Base-by-base conservation (phyloP, 768 basidiomycete species). In the Paxillus involutus region DNA sequence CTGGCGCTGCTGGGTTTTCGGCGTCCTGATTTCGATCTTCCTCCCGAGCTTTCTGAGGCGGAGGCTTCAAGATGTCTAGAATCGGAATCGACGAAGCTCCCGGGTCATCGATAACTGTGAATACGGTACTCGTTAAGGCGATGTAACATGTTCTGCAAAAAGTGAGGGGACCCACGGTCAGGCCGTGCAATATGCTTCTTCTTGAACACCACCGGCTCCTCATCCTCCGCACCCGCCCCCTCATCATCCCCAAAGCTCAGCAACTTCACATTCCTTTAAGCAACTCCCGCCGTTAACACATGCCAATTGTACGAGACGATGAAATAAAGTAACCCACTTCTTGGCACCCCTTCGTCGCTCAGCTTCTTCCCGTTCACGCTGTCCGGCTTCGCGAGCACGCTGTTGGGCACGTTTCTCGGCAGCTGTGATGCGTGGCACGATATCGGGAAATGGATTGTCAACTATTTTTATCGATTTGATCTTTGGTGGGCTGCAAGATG, bases 401-500 rank as follows among this genome's bases (percentile, higher is more conserved):
- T 87, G 87, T 67, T 99, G 97, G 0, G 78, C 86, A 39, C 86
- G 81, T 57, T 89, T 88, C 73, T 98, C 97, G 2, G 85, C 92
- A 1, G 94, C 94, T 1, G 97, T 99, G 56, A 98, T 99, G 24
- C 97, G 86, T 5, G 96, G 96, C 36, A 94, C 81, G 59, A 98
- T 97, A 65, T 98, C 95, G 50, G 88, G 83, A 68, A 97, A 98
- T 0, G 97, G 96, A 65, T 98, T 96, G 49, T 97, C 94, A 30
- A 93, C 66, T 49, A 99, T 89, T 10, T 86, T 83, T 29, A 96
- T 79, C 2, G 81, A 81, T 61, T 86, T 89, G 68, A 99, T 96
- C 67, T 89, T 94, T 0, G 96, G 94, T 3, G 97, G 94, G 60
- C 94, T 94, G 60, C 0, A 46, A 17, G 12, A n/a, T 3, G 16